Percentiles rank a stretch among this genome's conserved stretches.
Evolutionary conservation across 2,329 filamentous ascomycete species (phyloP).

Genomic region (Fusarium buxicola): DNA sequence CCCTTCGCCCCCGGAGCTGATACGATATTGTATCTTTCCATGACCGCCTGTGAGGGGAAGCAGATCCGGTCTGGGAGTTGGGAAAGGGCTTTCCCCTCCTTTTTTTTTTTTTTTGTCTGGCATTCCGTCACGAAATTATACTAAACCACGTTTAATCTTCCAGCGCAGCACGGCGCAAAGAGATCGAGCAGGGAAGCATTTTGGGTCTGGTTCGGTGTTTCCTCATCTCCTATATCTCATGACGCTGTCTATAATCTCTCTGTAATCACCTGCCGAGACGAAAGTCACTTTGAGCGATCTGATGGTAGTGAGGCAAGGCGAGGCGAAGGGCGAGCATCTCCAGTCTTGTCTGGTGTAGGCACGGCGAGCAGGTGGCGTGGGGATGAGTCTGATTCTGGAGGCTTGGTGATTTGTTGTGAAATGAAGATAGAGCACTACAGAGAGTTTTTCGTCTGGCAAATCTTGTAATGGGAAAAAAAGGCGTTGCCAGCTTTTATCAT

Average conservation of each 20-base stretch:
- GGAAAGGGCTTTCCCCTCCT: conserved; percentile 40
- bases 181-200: conserved; percentile 54
- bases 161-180: conserved; percentile 55
- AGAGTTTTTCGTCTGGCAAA: conserved; percentile 51
- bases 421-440: conserved; percentile 47
- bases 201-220: conserved; percentile 51
- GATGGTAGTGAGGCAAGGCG: conserved; percentile 21
- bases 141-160: conserved; percentile 51
- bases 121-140: conserved; percentile 52
- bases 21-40: conserved; percentile 37
- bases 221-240: conserved; percentile 47
- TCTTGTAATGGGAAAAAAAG: conserved; percentile 52
- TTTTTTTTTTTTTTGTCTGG: conserved; percentile 50
- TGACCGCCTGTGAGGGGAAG: conserved; percentile 31
- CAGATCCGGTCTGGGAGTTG: conserved; percentile 40
- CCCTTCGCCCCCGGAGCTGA: conserved; percentile 29
- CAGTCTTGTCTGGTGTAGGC: conserved; percentile 34
- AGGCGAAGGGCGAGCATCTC: conserved; percentile 4
- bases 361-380: conserved; percentile 39
- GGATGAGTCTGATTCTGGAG: conserved; percentile 37
- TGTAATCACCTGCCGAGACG: conserved; percentile 40
- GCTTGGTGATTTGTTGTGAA: conserved; percentile 47
- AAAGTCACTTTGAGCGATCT: conserved; percentile 24
- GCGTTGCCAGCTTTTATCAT: conserved; percentile 39
- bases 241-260: conserved; percentile 47